Conservation (phyloP, 2,329 filamentous ascomycete genomes). For the Penicillium sp. region DNA sequence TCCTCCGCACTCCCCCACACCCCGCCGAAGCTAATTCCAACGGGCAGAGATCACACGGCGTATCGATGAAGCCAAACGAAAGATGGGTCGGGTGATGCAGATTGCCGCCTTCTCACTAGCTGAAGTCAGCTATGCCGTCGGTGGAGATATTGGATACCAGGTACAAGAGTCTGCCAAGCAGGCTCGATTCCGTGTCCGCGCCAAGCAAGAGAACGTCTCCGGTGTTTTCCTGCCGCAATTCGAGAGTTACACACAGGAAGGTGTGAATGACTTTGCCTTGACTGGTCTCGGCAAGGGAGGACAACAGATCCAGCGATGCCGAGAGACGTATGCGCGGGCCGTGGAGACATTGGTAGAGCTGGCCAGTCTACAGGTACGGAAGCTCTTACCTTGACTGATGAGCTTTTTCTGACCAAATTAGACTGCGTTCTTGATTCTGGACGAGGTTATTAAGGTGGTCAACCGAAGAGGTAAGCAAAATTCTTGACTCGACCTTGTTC, state of each 20-base stretch:
- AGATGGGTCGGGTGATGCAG: conserved; percentile 99
- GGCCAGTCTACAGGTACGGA: conserved; percentile 75
- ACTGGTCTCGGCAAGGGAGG: conserved; percentile 96
- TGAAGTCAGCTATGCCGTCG: conserved; percentile 95
- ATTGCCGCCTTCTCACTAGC: conserved; percentile 97
- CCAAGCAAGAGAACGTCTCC: conserved; percentile 97
- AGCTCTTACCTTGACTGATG: neutral
- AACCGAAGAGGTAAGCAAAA: conserved; percentile 74
- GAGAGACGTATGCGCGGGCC: conserved; percentile 93
- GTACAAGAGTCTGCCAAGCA: conserved; percentile 94
- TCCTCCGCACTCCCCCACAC: conserved; percentile 24
- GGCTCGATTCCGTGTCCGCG: conserved; percentile 87
- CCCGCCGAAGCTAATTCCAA: conserved; percentile 26
- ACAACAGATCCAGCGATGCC: conserved; percentile 91
- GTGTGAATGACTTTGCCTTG: conserved; percentile 92
- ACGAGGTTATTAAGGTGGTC: conserved; percentile 99
- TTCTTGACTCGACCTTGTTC: neutral
- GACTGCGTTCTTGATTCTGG: conserved; percentile 96
- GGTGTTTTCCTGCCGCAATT: conserved; percentile 93
- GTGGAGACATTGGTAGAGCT: conserved; percentile 96
- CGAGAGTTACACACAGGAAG: conserved; percentile 85
- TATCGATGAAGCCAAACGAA: conserved; percentile 98
- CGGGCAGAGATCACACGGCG: conserved; percentile 83
- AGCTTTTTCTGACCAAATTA: conserved; percentile 34
- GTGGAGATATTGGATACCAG: conserved; percentile 94